Conservation (phyloP, 2,329 filamentous ascomycete genomes). For the Penicillium sp. region DNA sequence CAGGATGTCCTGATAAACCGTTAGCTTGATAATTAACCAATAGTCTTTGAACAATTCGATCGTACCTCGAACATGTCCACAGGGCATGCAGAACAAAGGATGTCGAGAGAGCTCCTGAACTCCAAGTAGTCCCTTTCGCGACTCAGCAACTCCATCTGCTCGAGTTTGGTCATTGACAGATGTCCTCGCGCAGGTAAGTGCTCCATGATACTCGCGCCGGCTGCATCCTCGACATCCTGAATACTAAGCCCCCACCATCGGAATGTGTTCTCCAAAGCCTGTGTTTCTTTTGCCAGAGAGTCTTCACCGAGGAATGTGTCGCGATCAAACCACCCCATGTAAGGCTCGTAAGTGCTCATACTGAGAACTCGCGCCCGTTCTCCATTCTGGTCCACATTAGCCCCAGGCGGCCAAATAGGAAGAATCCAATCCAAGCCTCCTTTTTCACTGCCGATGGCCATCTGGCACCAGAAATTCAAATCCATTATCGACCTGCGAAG, state of each 20-base stretch:
- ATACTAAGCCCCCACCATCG: conserved; percentile 68
- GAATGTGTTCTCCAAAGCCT: conserved; percentile 66
- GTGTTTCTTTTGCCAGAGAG: conserved; percentile 57
- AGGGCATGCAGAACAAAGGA: conserved; percentile 33
- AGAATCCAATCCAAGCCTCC: conserved; percentile 90
- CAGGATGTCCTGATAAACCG: conserved; percentile 48
- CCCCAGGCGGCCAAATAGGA: conserved; percentile 71
- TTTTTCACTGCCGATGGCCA: conserved; percentile 85
- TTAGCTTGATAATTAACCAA: conserved; percentile 15
- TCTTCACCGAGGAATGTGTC: conserved; percentile 53
- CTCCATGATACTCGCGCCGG: conserved; percentile 43
- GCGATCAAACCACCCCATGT: conserved; percentile 74
- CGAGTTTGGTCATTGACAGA: conserved; percentile 18
- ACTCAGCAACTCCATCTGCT: conserved; percentile 31
- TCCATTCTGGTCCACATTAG: conserved; percentile 67
- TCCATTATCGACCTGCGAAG: conserved; percentile 80
- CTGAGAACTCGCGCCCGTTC: conserved; percentile 77
- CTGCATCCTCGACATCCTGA: conserved; percentile 56
- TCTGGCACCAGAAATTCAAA: conserved; percentile 95
- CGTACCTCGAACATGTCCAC: conserved; percentile 33
- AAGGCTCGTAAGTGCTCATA: conserved; percentile 71
- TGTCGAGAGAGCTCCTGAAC: conserved; percentile 39
- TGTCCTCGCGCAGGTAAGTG: conserved; percentile 5
- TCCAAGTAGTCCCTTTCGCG: conserved; percentile 35
- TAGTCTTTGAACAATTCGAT: background rate